Conservation (phyloP, 78 protist species). For the Dictyostelium brefeldianum region DNA sequence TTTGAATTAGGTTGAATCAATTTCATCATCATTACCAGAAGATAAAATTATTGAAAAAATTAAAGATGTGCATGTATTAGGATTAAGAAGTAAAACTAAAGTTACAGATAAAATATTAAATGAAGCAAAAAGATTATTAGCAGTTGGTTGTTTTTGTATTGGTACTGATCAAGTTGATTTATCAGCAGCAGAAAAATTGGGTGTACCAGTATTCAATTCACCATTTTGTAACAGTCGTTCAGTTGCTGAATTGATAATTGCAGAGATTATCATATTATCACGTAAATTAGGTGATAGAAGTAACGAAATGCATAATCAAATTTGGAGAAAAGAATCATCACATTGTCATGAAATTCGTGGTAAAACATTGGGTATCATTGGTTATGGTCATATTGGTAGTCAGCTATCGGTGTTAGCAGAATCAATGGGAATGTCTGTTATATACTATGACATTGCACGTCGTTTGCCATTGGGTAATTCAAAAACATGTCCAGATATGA, state of each 20-base stretch:
- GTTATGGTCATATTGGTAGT: conserved; percentile 90
- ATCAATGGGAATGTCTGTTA: conserved; percentile 93
- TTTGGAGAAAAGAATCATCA: conserved; percentile 89
- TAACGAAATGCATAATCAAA: conserved; percentile 87
- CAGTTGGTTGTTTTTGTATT: conserved; percentile 97
- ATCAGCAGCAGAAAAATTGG: conserved; percentile 67
- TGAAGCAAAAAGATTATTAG: conserved; percentile 84
- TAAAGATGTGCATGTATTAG: conserved; percentile 90
- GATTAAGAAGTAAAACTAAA: conserved; percentile 92
- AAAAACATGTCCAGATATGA: conserved; percentile 40
- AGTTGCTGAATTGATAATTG: conserved; percentile 92
- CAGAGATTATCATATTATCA: conserved; percentile 92
- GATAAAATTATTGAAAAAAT: conserved; percentile 88
- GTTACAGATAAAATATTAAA: conserved; percentile 83
- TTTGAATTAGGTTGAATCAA: conserved; percentile 83
- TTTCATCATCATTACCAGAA: conserved; percentile 71
- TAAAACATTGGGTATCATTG: conserved; percentile 93
- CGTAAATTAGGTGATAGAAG: conserved; percentile 90
- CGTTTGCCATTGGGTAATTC: conserved; percentile 92
- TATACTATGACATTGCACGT: conserved; percentile 88
- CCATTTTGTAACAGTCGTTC: conserved; percentile 52
- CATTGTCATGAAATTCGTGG: conserved; percentile 94
- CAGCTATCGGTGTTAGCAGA: conserved; percentile 95
- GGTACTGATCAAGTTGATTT: conserved; percentile 96
- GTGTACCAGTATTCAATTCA: conserved; percentile 65